Base-by-base conservation (phyloP, 257 asterid genomes). In the Jacaranda copaia region DNA sequence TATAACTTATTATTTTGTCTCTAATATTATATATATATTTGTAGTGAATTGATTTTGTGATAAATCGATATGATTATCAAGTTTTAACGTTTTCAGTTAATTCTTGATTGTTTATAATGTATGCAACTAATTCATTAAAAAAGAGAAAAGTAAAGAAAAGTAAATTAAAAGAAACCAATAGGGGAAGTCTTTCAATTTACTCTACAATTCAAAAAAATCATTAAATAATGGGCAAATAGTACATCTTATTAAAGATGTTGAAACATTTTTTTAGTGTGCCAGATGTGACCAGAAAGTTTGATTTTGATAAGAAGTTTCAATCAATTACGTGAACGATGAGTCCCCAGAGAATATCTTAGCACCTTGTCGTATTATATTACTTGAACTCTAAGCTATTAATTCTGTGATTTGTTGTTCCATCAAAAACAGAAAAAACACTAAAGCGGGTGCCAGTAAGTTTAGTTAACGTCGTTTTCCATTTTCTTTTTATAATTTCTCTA, bases 331-430 rank as follows among this genome's bases (percentile, higher is more conserved):
- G 25, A 62, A 36, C 36, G 12, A 19, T 62, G 43, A 62, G 8
- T 10, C 15, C 40, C n/a, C 6, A 39, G 18, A 13, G 65, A 25
- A 59, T 59, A 59, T 20, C 16, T 25, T 25, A 13, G 45, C 19
- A 60, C 9, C 45, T 60, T 60, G 67, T 60, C 67, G 4, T 60
- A 64, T 64, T 8, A 64, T 38, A 35, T 64, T 64, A 39, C 70
- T 38, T 64, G 49, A 15, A 64, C 13, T 64, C 52, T 15, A 64
- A 64, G 70, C 70, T 42, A 64, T 15, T 39, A 42, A 40, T n/a
- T 40, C 52, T 42, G 15, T 35, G 12, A 61, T 36, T 32, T 11
- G 65, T 16, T 14, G 71, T 40, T 18, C 25, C 14, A 3, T 40
- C 32, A 42, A 40, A 15, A 18, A 64, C 16, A 5, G 7, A 39